Evolutionary conservation across 1,139 yeast genomes (phyloP).

Genomic region (Insectozyma bohioensis): DNA sequence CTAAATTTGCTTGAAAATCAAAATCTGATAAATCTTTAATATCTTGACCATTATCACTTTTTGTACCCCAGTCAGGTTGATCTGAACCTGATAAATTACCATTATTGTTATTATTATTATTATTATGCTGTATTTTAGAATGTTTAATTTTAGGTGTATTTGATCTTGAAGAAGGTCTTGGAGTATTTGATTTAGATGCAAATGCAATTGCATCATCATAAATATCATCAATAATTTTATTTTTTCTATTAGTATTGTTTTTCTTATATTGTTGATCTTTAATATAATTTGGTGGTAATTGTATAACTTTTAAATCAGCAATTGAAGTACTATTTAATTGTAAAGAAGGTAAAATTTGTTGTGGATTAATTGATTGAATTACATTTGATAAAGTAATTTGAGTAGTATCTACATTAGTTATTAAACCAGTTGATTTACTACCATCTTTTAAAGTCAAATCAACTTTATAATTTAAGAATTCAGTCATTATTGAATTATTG

Average conservation of each 20-base stretch:
- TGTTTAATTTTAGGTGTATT: conserved; percentile 18
- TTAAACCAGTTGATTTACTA: conserved; percentile 43
- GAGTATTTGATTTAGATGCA: conserved; percentile 17
- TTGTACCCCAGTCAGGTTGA: conserved; percentile 47
- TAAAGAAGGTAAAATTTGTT: conserved; percentile 20
- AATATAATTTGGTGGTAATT: conserved; percentile 37
- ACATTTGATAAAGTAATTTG: conserved; percentile 41
- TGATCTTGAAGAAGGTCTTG: conserved; percentile 10
- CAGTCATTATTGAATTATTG: conserved; percentile 34
- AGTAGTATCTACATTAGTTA: conserved; percentile 42
- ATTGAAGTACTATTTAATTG: conserved; percentile 35
- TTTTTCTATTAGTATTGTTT: conserved; percentile 19
- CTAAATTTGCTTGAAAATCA: conserved; percentile 82
- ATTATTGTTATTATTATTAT: not conserved
- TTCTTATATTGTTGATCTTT: conserved; percentile 15
- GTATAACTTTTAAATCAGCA: conserved; percentile 50
- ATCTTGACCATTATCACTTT: conserved; percentile 38
- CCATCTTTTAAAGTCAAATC: conserved; percentile 50
- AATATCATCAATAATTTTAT: conserved; percentile 14
- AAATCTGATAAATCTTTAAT: conserved; percentile 65
- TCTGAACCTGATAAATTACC: too few species aligned
- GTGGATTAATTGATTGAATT: conserved; percentile 20
- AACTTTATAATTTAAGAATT: conserved; percentile 57
- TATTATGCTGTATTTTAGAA: conserved; percentile 2
- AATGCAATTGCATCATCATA: conserved; percentile 31